These are phyloP conservation scores for Paraglomus occultum DNA, from an alignment of 192 early-diverging fungal species.

Conservation along the genomic window DNA sequence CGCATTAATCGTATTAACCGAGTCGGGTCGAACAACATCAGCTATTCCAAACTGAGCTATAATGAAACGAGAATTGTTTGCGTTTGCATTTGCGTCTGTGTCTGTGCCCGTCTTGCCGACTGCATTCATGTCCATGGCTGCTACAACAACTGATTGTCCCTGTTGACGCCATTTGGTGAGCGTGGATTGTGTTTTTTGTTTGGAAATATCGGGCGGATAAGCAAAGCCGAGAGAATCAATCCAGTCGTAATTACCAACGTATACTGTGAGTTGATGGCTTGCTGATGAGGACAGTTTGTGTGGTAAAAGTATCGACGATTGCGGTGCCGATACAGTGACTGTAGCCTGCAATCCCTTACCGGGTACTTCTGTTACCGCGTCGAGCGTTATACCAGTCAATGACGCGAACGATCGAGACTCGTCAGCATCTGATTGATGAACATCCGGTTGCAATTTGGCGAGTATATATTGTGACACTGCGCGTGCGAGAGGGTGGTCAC, in stretches of 20 bases:
- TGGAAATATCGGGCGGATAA: constrained; percentile 31
- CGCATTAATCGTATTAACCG: constrained; percentile 46
- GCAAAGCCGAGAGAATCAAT: constrained; percentile 56
- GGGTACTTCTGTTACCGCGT: constrained; percentile 32
- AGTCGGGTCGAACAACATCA: constrained; percentile 63
- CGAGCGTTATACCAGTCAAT: neutral
- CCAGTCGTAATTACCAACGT: constrained; percentile 64
- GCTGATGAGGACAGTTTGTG: constrained; percentile 25
- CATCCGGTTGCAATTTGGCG: constrained; percentile 22
- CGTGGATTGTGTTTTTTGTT: constrained; percentile 28
- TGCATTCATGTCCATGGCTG: constrained; percentile 38
- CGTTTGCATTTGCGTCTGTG: constrained; percentile 31
- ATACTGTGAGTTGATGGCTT: constrained; percentile 36
- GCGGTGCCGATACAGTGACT: constrained; percentile 30
- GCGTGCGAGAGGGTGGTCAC: constrained; percentile 70
- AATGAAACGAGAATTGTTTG: constrained; percentile 35
- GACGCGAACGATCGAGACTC: neutral
- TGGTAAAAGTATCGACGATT: neutral
- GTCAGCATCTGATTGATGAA: constrained; percentile 29
- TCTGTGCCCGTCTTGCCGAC: constrained; percentile 37
- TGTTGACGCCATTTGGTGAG: constrained; percentile 51
- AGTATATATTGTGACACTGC: constrained; percentile 46
- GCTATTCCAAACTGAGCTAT: constrained; percentile 61
- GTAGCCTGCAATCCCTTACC: constrained; percentile 63
- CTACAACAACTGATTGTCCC: constrained; percentile 58